Base-by-base conservation (phyloP, 75 land plant species). In the Sequoiadendron giganteum region DNA sequence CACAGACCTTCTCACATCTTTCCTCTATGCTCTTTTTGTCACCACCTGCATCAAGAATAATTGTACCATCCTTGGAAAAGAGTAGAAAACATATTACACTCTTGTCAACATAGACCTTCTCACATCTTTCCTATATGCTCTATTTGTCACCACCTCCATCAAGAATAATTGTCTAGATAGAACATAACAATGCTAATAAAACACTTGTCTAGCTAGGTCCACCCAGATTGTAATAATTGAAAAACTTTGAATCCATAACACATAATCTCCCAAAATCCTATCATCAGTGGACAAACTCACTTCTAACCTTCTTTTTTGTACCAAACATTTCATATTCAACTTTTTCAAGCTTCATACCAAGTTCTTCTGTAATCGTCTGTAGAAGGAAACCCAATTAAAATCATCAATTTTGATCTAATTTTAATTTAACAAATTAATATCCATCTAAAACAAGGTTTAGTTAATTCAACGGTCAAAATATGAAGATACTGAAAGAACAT, bases 81-180 rank as follows among this genome's bases (percentile, higher is more conserved):
- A 84, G 54, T 1, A 84, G 79, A 19, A 52, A 13, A 77, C 30
- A 75, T 1, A 21, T 86, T 38, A 19, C 32, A 16, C 39, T 47
- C 28, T 3, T 58, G 54, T 16, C 39, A 45, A 73, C 36, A 32
- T 43, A 82, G 25, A 97, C 99, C 98, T 96, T 95, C 73, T 96
- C 96, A 87, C 96, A 94, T 87, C 99, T 92, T 87, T 98, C 99
- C 83, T 98, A 96, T 42, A 98, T 98, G 1, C 68, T 40, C 76
- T 94, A 92, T 88, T 96, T 96, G 86, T 96, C 96, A 88, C 98
- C 98, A 82, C 90, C 93, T 21, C 99, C 99, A 91, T 98, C 93
- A 34, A 98, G 94, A 86, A 98, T 90, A 56, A 98, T 93, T 55
- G 97, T 93, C 36, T 58, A 85, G n/a, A 55, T 32, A 87, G 56